phyloP scores from a whole-genome alignment of 75 land plant species.

The Selaginella tamariscina region DNA sequence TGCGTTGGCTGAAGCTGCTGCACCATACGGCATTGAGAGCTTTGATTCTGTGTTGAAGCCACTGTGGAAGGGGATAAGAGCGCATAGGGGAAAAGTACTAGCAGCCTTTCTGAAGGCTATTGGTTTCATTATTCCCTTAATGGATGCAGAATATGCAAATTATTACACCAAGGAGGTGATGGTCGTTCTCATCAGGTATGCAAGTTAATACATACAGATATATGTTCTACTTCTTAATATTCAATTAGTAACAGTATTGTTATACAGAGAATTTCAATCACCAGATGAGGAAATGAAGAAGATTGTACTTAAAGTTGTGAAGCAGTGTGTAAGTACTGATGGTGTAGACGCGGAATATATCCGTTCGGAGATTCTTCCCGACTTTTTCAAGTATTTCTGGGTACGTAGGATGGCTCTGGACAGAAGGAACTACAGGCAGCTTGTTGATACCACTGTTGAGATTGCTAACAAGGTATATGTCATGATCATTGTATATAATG shows the following conservation, averaged over 20 bases:
- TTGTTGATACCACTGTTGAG: conserved; percentile 95
- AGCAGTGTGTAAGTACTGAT: conserved; percentile 99
- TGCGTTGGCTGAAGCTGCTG: conserved; percentile 94
- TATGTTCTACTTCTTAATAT: too few relatives aligned
- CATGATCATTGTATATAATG: conserved; percentile 82
- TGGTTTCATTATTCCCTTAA: conserved; percentile 93
- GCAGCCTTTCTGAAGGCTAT: conserved; percentile 95
- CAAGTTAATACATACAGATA: too few relatives aligned
- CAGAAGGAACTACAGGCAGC: conserved; percentile 86
- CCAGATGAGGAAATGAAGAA: conserved; percentile 99
- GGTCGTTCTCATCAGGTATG: conserved; percentile 70
- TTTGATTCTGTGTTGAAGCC: conserved; percentile 98
- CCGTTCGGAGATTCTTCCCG: conserved; percentile 70
- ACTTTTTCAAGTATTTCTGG: conserved; percentile 88
- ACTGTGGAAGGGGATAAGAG: conserved; percentile 92
- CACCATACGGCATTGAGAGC: conserved; percentile 97
- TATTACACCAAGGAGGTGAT: conserved; percentile 98
- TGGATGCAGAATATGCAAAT: conserved; percentile 94
- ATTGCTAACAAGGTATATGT: conserved; percentile 98
- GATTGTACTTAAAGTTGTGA: conserved; percentile 91
- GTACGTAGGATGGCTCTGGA: conserved; percentile 96
- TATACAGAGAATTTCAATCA: conserved; percentile 95
- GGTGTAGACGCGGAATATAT: conserved; percentile 97
- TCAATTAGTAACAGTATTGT: too few relatives aligned
- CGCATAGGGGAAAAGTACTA: conserved; percentile 91